Percentiles rank a stretch among this genome's conserved stretches.
Evolutionary conservation across 495 filamentous ascomycete genomes (phyloP).

Genomic region (Aspergillus ostianus): DNA sequence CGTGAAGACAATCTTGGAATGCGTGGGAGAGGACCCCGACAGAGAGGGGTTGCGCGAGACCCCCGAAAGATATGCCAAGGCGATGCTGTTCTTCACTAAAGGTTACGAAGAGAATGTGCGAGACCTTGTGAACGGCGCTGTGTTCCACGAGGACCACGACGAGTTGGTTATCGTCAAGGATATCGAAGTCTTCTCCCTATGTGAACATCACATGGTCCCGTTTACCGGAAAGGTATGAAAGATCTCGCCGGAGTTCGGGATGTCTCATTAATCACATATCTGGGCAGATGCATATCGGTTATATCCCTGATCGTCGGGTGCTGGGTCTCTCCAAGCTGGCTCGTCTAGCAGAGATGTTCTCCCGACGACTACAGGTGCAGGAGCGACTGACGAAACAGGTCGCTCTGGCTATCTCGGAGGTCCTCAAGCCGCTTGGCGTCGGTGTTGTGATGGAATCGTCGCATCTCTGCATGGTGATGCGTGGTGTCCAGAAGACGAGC

Average conservation of each 20-base stretch:
- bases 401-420: conserved; percentile 87
- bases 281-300: conserved; percentile 92
- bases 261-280: conserved; percentile 10
- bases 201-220: conserved; percentile 96
- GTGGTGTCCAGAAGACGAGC: conserved; percentile 86
- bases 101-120: conserved; percentile 95
- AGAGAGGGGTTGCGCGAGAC: conserved; percentile 86
- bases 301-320: conserved; percentile 82
- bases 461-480: conserved; percentile 98
- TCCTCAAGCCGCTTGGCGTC: conserved; percentile 86
- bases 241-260: not conserved
- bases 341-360: conserved; percentile 96
- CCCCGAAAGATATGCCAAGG: conserved; percentile 88
- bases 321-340: conserved; percentile 95
- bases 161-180: conserved; percentile 98
- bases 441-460: conserved; percentile 96
- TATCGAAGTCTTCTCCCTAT: conserved; percentile 92
- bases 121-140: conserved; percentile 89
- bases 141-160: conserved; percentile 96
- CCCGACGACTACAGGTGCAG: conserved; percentile 87
- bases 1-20: conserved; percentile 88
- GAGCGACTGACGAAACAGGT: conserved; percentile 96
- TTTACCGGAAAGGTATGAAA: conserved; percentile 84
- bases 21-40: conserved; percentile 92
- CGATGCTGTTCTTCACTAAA: conserved; percentile 98